Percentiles rank a stretch among this genome's conserved stretches.
Conservation (phyloP, 2,329 filamentous ascomycete genomes). For the Nannizzia gypsea region DNA sequence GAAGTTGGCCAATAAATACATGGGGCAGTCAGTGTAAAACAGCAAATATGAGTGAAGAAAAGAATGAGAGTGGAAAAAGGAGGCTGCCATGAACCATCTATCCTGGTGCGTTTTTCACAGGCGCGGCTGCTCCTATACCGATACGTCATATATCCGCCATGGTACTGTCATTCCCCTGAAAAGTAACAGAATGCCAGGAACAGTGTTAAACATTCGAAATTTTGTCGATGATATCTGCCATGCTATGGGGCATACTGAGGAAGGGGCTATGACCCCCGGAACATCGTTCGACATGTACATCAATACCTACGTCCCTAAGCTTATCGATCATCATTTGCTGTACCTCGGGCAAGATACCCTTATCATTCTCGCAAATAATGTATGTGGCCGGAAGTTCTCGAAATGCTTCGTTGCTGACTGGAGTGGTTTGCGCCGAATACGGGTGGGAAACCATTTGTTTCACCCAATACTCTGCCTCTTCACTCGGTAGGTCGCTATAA, state of each 20-base stretch:
- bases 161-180: background rate
- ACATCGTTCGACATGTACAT: background rate
- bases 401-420: constrained; percentile 8
- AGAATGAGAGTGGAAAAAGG: background rate
- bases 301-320: constrained; percentile 4
- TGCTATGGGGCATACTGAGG: constrained; percentile 5
- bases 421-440: constrained; percentile 4
- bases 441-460: constrained; percentile 7
- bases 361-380: constrained; percentile 9
- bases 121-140: background rate
- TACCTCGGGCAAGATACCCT: constrained; percentile 4
- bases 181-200: background rate
- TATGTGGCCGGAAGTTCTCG: constrained; percentile 9
- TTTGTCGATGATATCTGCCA: constrained; percentile 3
- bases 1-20: background rate
- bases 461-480: constrained; percentile 7
- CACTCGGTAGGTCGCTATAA: constrained; percentile 6
- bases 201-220: background rate
- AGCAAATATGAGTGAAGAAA: background rate
- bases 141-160: background rate
- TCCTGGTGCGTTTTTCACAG: background rate
- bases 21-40: background rate
- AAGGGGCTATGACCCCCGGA: constrained; percentile 7
- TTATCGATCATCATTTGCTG: constrained; percentile 7
- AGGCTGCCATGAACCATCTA: background rate